Evolutionary conservation across 257 asterid genomes (phyloP), one percentile per base, ranked within the genome.

Genomic region (Solanum verrucosum): DNA sequence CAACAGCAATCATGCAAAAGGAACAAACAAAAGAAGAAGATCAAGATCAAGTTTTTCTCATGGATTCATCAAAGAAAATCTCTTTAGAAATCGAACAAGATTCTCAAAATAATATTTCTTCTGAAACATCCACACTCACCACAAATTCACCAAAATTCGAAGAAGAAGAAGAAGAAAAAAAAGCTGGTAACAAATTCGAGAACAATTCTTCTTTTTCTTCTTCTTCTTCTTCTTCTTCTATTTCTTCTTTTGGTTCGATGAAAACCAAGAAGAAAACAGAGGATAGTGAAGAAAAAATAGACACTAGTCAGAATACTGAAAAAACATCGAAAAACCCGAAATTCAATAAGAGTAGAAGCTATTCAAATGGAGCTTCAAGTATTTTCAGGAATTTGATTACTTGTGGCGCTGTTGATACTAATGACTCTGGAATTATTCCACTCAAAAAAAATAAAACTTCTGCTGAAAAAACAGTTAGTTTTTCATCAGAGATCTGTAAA

Each of bases 341-440:
- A 31, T 34, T 75, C 87, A 1, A 52, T 86, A 94, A 91, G 92
- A 92, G 92, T 88, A 94, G 89, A 92, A 92, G 91, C 85, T 27
- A 74, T 56, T 87, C 95, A 6, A 89, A 38, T 71, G 92, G 94
- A 1, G 91, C 92, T 15, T 90, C 96, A 3, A 81, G 86, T n/a
- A 85, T 95, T 44, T 91, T 97, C 35, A 87, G 93, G 3, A 97
- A 92, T 60, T 82, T 97, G 88, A 96, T 97, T 60, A 92, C 87
- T 23, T 97, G 99, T 85, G 94, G 98, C 2, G 91, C 93, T 5
- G 93, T 91, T 71, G 96, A 94, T 6, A 95, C 98, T 0, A 92
- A 92, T 46, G 98, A 97, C 21, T 91, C 95, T 2, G 94, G 94
- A 4, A 87, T 93, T 40, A 90, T 93, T 82, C 70, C 85, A 6